Conservation (phyloP, 139 green algal genomes). For the Zygnema cylindricum region DNA sequence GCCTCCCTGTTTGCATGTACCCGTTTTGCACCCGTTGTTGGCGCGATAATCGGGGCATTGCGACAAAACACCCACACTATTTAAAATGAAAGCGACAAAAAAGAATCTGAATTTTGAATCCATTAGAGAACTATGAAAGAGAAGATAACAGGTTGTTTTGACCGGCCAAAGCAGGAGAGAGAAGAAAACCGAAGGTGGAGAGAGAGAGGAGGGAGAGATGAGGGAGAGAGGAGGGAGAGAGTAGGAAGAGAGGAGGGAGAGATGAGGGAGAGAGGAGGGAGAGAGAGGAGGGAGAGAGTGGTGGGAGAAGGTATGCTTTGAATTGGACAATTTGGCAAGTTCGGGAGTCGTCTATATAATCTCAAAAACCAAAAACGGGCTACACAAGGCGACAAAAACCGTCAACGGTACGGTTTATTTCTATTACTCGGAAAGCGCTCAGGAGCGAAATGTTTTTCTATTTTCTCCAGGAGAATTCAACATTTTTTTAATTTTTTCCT, state of each 20-base stretch:
- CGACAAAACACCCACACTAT: background rate
- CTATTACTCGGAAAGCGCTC: no score
- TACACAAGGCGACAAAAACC: no score
- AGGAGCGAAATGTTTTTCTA: no score
- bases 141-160: no score
- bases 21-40: background rate
- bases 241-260: background rate
- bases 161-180: background rate
- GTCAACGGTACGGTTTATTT: no score
- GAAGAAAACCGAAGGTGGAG: background rate
- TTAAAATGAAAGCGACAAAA: no score
- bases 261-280: background rate
- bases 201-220: background rate
- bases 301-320: background rate
- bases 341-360: background rate
- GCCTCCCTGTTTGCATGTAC: background rate
- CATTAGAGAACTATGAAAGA: no score
- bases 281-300: background rate
- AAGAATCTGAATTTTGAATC: no score
- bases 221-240: background rate
- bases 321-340: background rate
- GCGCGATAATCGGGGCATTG: background rate
- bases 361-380: background rate
- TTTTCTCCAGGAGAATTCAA: no score
- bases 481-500: no score